Evolutionary conservation across 495 filamentous ascomycete species (phyloP), one percentile per base, ranked within the genome.

Genomic region (Penicillium cataractarum): DNA sequence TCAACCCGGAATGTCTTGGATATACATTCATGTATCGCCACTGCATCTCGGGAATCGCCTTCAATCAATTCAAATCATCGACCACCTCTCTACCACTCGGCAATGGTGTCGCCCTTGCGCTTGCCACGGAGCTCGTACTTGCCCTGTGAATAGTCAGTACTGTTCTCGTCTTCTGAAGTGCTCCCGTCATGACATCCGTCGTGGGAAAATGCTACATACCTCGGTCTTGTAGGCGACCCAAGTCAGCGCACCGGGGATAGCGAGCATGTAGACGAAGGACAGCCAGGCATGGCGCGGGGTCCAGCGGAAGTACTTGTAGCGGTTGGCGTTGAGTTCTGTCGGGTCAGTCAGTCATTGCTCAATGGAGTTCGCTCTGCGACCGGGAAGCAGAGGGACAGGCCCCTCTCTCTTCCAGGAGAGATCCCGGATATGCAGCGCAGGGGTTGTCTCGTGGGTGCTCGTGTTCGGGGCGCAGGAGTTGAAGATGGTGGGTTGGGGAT

Each of bases 241-340:
- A 35, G 86, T 87, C 56, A 97, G 42, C 35, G 88, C 75, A 32
- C 76, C 71, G 6, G 95, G 95, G 24, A 97, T 83, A 37, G 84
- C 76, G 27, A 86, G 76, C 58, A 89, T 82, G 77, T 92, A 97
- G 33, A 87, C 72, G 68, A 97, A 85, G 4, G 87, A 89, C 63
- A 96, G 64, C 82, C 86, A 86, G 26, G 90, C 92, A 48, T 92
- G 95, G 65, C 90, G 83, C 26, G 86, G 83, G 15, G 89, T 97
- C 90, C 91, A 98, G 69, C 91, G 86, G 85, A 97, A 99, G 86
- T 92, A 96, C 79, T 91, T 93, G 86, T 92, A 89, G 53, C 95
- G 90, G 81, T 96, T 93, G 65, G 80, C 74, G 67, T 82, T 85
- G 87, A 97, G 90, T 71, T 90, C 95, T 99, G 70, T 70, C 9